Evolutionary conservation across 345 rosid species (phyloP), one percentile per base, ranked within the genome.

Genomic region (Noccaea caerulescens): DNA sequence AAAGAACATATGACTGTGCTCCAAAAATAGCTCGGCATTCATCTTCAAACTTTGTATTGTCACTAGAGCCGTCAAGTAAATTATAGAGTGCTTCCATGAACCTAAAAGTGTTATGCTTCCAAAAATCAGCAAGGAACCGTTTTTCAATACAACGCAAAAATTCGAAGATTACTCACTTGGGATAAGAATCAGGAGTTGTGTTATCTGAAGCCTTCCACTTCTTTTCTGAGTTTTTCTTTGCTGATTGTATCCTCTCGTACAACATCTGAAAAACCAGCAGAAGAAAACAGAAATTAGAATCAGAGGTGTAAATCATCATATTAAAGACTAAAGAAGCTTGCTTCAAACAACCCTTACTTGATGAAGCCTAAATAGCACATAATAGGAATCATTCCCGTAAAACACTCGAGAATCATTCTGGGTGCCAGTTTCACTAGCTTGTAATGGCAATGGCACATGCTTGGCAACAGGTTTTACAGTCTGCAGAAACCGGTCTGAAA

Each of bases 21-120:
- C 99, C 99, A 65, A 94, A 82, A 74, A 86, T 82, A 80, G 98
- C 89, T 34, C 98, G 96, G 67, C 98, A 94, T 23, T 94, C 99
- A 68, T 94, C 99, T 84, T 94, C 99, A 69, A 89, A 94, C 83
- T 92, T 94, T 34, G 86, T 77, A 83, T 88, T 92, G 73, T 91
- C 96, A 59, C 85, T 89, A 72, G 97, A 88, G 65, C 99, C 99
- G 66, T 89, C 96, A 55, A 94, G 90, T 62, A 94, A 80, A 77
- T 81, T 94, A 85, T 88, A 88, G 78, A 94, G 92, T 47, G 99
- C 98, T 72, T 81, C 80, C 83, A 82, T 87, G 82, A 94, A 94
- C 87, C 99, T 94, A 83, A 49, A 72, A 23, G 47, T 53, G 55
- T 68, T 23, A 45, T 41, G 61, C 56, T 70, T 56, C 36, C 52